Evolutionary conservation across 1,284 basidiomycete genomes (phyloP).

Genomic region (Vanrija sp.): DNA sequence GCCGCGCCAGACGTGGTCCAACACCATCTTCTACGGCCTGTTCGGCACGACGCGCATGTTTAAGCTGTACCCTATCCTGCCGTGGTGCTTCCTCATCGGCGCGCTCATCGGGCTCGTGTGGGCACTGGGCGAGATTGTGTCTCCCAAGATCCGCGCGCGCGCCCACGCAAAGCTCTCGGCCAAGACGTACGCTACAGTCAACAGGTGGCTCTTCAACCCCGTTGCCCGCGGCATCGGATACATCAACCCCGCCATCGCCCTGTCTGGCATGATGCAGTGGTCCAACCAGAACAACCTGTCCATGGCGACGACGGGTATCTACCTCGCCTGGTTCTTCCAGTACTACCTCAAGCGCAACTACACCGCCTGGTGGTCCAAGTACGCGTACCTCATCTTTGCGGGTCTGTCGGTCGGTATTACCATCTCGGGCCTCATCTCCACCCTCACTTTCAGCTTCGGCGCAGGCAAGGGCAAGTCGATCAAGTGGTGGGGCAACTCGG

Average conservation of each 20-base stretch:
- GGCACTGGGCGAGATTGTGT: neutral
- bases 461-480: neutral
- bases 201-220: neutral
- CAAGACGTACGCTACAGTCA: neutral
- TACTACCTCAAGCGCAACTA: conserved; percentile 20
- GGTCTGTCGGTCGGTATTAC: conserved; percentile 11
- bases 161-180: neutral
- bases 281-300: conserved; percentile 10
- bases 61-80: conserved; percentile 14
- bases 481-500: conserved; percentile 11
- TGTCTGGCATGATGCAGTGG: conserved; percentile 8
- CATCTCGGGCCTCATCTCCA: conserved; percentile 15
- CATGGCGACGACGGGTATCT: conserved; percentile 6
- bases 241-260: conserved; percentile 11
- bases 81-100: conserved; percentile 17
- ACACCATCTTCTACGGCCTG: conserved; percentile 10
- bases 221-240: neutral
- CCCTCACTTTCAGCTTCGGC: conserved; percentile 5
- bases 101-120: conserved; percentile 7
- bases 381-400: conserved; percentile 21
- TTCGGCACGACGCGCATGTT: conserved; percentile 11
- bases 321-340: conserved; percentile 10
- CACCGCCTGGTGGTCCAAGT: conserved; percentile 18
- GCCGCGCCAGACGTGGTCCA: conserved; percentile 1
- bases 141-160: neutral